phyloP scores from a whole-genome alignment of 108 stramenopile genomes.

The Schizochytrium sp. region DNA sequence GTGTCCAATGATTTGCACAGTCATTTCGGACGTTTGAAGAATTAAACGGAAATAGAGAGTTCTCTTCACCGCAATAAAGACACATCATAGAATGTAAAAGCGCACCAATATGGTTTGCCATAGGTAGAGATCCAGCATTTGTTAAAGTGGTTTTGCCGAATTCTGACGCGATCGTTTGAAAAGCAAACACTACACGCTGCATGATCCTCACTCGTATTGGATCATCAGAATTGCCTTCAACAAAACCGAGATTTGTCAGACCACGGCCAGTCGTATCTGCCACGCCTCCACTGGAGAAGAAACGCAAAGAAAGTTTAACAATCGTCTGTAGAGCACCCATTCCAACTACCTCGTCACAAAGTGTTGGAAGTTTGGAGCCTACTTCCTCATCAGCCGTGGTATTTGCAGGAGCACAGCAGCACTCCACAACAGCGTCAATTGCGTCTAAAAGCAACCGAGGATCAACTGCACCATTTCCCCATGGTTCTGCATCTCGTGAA shows the following conservation, averaged over 20 bases:
- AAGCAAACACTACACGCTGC: neutral
- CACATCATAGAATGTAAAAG: neutral
- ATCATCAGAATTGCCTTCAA: neutral
- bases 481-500: neutral
- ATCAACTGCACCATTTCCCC: constrained; percentile 6
- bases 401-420: neutral
- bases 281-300: constrained; percentile 2
- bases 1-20: neutral
- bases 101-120: neutral
- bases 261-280: neutral
- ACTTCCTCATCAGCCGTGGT: neutral
- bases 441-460: constrained; percentile 4
- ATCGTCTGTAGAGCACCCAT: constrained; percentile 15
- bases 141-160: neutral
- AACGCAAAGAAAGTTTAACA: neutral
- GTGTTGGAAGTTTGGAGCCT: neutral
- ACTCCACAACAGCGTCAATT: neutral
- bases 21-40: neutral
- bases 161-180: neutral
- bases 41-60: neutral
- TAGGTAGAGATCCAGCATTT: neutral
- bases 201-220: neutral
- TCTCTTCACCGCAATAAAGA: neutral
- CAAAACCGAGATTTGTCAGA: neutral
- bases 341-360: constrained; percentile 18